These are phyloP conservation scores for Stentor coeruleus DNA, from an alignment of 73 alveolate genomes.

Conservation along the genomic window DNA sequence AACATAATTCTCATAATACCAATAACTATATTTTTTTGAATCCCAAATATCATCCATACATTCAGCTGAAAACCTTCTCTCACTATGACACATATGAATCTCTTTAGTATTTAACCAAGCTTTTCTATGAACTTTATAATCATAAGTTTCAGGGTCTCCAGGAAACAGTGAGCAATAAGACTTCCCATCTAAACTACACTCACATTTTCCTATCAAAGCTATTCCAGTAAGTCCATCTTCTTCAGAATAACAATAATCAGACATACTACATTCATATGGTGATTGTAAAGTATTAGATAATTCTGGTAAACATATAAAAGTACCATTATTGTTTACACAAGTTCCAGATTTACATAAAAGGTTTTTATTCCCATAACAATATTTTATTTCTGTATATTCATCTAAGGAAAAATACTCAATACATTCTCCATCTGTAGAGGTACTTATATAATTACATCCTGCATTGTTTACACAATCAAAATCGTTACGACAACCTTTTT, in stretches of 20 bases:
- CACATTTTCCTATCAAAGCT: background rate
- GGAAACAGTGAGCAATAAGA: background rate
- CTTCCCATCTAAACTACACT: background rate
- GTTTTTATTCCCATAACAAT: background rate
- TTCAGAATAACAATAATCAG: background rate
- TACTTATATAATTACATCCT: background rate
- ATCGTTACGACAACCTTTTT: background rate
- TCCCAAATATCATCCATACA: background rate
- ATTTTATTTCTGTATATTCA: background rate
- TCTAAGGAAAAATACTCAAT: background rate
- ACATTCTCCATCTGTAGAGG: background rate
- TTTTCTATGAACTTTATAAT: background rate
- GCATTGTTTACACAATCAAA: background rate
- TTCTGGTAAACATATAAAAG: background rate
- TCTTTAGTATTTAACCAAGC: background rate
- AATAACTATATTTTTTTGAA: too few species aligned
- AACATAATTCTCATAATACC: background rate
- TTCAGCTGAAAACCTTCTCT: background rate
- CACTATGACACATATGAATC: background rate
- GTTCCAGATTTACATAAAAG: background rate
- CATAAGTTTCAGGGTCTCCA: conserved; percentile 12
- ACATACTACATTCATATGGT: background rate
- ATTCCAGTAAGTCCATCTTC: background rate
- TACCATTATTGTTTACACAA: background rate
- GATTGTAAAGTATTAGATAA: background rate